These are phyloP conservation scores for Mycena belliarum DNA, from an alignment of 768 basidiomycete species.

Conservation along the genomic window DNA sequence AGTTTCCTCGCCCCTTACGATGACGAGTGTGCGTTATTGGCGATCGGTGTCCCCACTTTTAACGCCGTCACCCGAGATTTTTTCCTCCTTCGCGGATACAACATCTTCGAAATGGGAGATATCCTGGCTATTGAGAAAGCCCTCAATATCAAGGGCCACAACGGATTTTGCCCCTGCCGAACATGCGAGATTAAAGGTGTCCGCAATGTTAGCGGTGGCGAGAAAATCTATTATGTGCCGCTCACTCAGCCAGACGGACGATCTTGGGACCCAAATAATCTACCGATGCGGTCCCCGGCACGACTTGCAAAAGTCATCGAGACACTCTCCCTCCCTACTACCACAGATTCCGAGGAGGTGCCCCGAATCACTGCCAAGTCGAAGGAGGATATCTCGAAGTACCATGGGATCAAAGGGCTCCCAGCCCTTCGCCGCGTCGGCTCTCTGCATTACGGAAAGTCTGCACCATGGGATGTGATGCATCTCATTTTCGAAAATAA, in stretches of 20 bases:
- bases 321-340: too few relatives aligned
- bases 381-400: slow-evolving; percentile 21
- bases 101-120: slow-evolving; percentile 31
- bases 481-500: slow-evolving; percentile 46
- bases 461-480: slow-evolving; percentile 46
- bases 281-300: slow-evolving; percentile 31
- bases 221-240: slow-evolving; percentile 9
- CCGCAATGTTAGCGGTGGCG: background rate
- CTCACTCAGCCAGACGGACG: slow-evolving; percentile 22
- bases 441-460: slow-evolving; percentile 30
- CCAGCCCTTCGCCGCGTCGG: slow-evolving; percentile 27
- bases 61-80: slow-evolving; percentile 27
- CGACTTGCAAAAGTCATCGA: background rate
- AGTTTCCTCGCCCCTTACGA: background rate
- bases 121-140: slow-evolving; percentile 33
- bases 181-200: background rate
- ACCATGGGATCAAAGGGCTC: slow-evolving; percentile 31
- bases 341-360: too few relatives aligned
- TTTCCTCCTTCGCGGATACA: slow-evolving; percentile 25
- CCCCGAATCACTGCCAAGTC: background rate
- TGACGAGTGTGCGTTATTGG: background rate
- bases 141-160: slow-evolving; percentile 39
- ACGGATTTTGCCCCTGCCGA: slow-evolving; percentile 13
- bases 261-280: slow-evolving; percentile 20
- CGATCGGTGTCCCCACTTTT: slow-evolving; percentile 17